phyloP scores from a whole-genome alignment of 1,284 basidiomycete species.

The Sphaerobolus stellatus region DNA sequence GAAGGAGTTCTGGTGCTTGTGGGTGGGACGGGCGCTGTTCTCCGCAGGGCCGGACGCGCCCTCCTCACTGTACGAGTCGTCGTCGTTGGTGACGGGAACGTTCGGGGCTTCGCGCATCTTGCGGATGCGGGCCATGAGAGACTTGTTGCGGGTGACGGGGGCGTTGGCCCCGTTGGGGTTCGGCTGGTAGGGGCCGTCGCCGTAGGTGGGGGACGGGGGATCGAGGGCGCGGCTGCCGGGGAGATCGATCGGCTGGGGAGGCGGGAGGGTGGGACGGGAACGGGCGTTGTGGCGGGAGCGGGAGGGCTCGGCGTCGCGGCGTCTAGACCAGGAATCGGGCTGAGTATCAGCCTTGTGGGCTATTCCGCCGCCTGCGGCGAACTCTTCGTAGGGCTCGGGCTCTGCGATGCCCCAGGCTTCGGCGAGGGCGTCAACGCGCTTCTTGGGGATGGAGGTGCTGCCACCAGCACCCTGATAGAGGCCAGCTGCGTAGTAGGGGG shows the following conservation, averaged over 20 bases:
- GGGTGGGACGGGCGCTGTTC: conserved; percentile 55
- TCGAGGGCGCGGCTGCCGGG: conserved; percentile 46
- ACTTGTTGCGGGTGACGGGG: conserved; percentile 67
- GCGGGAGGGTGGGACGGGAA: conserved; percentile 55
- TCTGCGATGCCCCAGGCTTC: conserved; percentile 88
- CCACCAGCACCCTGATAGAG: conserved; percentile 13
- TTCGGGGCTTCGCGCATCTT: conserved; percentile 82
- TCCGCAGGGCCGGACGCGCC: conserved; percentile 33
- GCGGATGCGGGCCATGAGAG: conserved; percentile 79
- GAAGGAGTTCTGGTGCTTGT: conserved; percentile 69
- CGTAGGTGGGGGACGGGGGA: conserved; percentile 15
- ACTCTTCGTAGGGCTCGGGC: conserved; percentile 84
- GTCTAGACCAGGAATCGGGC: conserved; percentile 40
- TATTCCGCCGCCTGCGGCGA: conserved; percentile 74
- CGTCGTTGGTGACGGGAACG: conserved; percentile 58
- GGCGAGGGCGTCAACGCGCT: conserved; percentile 76
- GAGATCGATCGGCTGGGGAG: conserved; percentile 77
- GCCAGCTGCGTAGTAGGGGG: conserved; percentile 45
- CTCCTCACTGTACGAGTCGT: conserved; percentile 33
- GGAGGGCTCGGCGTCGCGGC: conserved; percentile 37
- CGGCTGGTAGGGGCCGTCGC: conserved; percentile 37
- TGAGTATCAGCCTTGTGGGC: conserved; percentile 61
- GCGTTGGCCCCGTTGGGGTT: conserved; percentile 31
- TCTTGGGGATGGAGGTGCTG: conserved; percentile 48
- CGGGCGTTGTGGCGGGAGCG: conserved; percentile 32